Conservation (phyloP, 2,329 filamentous ascomycete genomes). For the Fusarium piperis region DNA sequence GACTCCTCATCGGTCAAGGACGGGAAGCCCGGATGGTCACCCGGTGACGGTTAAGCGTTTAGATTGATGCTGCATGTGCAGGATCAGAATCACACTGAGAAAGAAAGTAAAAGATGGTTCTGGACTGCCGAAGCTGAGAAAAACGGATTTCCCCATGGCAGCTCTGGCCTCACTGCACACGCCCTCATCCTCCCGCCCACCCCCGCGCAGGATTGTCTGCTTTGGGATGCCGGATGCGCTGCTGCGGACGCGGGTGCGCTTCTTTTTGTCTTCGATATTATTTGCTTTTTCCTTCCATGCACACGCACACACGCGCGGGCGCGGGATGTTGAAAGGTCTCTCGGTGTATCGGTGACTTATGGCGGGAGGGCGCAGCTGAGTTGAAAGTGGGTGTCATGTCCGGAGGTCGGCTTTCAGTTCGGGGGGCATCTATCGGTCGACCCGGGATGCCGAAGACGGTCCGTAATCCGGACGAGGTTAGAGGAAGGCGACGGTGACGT, state of each 20-base stretch:
- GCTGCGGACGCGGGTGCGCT: neutral
- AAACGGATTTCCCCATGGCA: neutral
- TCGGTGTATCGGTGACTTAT: neutral
- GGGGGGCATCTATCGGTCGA: neutral
- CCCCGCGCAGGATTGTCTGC: neutral
- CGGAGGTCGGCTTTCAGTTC: neutral
- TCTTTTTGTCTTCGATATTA: neutral
- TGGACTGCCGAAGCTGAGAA: constrained; percentile 4
- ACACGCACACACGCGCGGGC: neutral
- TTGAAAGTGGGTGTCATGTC: neutral
- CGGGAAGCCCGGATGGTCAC: neutral
- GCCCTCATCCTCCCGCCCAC: neutral
- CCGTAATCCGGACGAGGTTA: neutral
- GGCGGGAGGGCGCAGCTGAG: neutral
- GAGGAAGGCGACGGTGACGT: neutral
- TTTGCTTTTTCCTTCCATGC: neutral
- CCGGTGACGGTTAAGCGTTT: neutral
- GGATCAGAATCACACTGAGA: neutral
- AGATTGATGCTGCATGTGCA: neutral
- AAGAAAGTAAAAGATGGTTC: neutral
- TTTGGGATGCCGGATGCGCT: constrained; percentile 4
- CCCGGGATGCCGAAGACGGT: neutral
- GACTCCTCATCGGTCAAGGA: neutral
- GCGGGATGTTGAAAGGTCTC: neutral
- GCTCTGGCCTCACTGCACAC: neutral